Evolutionary conservation across 2,329 filamentous ascomycete genomes (phyloP).

Genomic region (Pyricularia sp.): DNA sequence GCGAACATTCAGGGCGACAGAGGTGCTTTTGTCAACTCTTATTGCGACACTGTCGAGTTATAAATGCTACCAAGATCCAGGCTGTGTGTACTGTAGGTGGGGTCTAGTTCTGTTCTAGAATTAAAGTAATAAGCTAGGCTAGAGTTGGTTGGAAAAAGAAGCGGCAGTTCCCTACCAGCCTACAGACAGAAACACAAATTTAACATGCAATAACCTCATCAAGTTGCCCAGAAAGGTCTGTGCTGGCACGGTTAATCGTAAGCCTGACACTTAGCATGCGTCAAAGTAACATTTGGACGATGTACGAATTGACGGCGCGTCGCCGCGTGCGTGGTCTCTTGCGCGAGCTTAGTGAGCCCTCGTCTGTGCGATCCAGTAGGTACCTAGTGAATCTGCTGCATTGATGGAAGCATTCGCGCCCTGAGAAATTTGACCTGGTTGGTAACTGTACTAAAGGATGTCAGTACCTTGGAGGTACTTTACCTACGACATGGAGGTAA

Average conservation of each 20-base stretch:
- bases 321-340: not conserved
- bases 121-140: not conserved
- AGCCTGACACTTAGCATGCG: not conserved
- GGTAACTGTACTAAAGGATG: no score
- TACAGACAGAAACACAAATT: not conserved
- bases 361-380: no score
- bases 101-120: not conserved
- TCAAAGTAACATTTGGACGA: not conserved
- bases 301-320: not conserved
- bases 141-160: not conserved
- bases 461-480: no score
- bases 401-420: no score
- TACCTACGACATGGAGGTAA: no score
- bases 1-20: slow-evolving; percentile 9
- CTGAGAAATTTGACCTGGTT: no score
- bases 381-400: no score
- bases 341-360: no score
- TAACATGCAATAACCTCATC: not conserved
- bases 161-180: not conserved
- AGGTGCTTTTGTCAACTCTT: not conserved
- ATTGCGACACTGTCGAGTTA: slow-evolving; percentile 3
- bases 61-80: not conserved
- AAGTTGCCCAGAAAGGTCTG: not conserved
- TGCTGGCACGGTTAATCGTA: not conserved
- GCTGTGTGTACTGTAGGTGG: not conserved